Conservation (phyloP, 306 rosid genomes). For the Boehmeria nivea region DNA sequence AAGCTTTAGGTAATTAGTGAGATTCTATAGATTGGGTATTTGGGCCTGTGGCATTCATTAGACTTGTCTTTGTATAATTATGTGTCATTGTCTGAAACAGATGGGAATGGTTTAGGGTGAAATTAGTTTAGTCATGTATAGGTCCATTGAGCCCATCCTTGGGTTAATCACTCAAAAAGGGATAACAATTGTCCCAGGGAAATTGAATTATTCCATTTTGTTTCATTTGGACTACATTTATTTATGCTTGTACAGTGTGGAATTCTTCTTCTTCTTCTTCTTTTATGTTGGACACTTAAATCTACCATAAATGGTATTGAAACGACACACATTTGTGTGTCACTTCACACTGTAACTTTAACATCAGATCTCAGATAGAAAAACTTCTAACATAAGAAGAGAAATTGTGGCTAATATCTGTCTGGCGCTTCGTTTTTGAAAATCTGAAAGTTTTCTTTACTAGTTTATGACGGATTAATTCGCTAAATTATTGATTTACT, state of each 20-base stretch:
- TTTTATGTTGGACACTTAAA: too few species aligned
- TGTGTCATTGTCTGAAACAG: conserved; percentile 12
- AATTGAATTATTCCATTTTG: conserved; percentile 2
- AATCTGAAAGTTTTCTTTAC: too few species aligned
- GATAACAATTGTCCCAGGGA: background rate
- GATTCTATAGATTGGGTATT: conserved; percentile 37
- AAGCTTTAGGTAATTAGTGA: conserved; percentile 28
- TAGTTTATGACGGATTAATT: too few species aligned
- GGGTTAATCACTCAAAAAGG: background rate
- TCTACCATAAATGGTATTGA: too few species aligned
- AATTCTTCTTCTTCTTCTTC: too few species aligned
- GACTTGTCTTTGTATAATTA: conserved; percentile 11
- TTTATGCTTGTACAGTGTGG: conserved; percentile 11
- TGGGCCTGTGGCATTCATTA: conserved; percentile 38
- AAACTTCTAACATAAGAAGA: too few species aligned
- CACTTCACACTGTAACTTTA: too few species aligned
- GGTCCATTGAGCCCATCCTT: conserved; percentile 29
- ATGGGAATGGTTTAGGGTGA: conserved; percentile 16
- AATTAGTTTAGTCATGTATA: conserved; percentile 36
- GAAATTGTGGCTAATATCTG: too few species aligned
- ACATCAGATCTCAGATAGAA: too few species aligned
- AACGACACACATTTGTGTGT: too few species aligned
- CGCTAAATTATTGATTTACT: too few species aligned
- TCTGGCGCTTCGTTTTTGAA: too few species aligned
- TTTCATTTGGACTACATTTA: conserved; percentile 7